Conservation (phyloP, 805 yeast species). For the Candida methanosorbosa region DNA sequence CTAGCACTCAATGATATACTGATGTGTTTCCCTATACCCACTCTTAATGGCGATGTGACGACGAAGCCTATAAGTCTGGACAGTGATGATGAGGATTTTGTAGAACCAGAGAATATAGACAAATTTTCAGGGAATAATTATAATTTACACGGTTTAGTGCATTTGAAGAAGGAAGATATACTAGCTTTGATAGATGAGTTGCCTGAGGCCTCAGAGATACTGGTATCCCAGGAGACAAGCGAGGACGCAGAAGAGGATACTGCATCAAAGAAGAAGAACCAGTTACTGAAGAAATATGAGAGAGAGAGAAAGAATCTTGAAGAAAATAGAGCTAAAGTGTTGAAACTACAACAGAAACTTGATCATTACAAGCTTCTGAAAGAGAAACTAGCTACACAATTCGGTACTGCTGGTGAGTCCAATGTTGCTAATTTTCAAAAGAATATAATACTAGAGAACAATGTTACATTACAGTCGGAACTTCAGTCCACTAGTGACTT, state of each 20-base stretch:
- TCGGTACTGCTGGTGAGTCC: neutral
- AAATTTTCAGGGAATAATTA: constrained; percentile 2
- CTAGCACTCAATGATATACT: constrained; percentile 19
- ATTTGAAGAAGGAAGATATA: constrained; percentile 14
- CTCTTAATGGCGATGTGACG: constrained; percentile 14
- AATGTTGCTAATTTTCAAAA: too few relatives aligned
- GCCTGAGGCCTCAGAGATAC: constrained; percentile 11
- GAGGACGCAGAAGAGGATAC: neutral
- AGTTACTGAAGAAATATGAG: constrained; percentile 18
- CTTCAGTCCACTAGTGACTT: too few relatives aligned
- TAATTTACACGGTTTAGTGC: constrained; percentile 16
- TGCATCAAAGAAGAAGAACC: neutral
- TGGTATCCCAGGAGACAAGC: constrained; percentile 8
- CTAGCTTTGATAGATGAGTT: constrained; percentile 19
- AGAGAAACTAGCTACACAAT: constrained; percentile 3
- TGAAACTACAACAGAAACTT: constrained; percentile 7
- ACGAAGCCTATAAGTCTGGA: neutral
- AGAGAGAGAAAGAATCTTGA: constrained; percentile 7
- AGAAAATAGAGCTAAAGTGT: constrained; percentile 8
- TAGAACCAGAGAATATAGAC: constrained; percentile 4
- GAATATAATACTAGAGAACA: too few relatives aligned
- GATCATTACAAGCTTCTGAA: constrained; percentile 10
- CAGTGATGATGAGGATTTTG: constrained; percentile 4
- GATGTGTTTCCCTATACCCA: constrained; percentile 15
- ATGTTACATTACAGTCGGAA: too few relatives aligned